Base-by-base conservation (phyloP, 345 rosid species). In the Geranium rotundifolium region DNA sequence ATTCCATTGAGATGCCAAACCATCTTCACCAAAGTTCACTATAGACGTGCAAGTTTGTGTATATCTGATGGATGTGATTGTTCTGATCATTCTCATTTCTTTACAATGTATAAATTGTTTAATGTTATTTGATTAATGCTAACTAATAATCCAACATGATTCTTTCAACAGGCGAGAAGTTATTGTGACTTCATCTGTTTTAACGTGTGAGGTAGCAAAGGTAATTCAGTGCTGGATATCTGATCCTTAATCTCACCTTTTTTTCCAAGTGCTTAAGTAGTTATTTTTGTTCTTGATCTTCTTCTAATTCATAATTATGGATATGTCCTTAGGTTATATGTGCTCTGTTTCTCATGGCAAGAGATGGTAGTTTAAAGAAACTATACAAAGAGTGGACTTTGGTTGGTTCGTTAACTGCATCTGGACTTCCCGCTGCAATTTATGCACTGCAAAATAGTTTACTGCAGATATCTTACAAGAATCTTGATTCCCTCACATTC, bases 391-490 rank as follows among this genome's bases (percentile, higher is more conserved):
- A 95, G 69, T 95, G 99, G 99, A 86, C 90, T 54, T 78, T 90
- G 82, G 71, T 84, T 58, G 88, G 87, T 29, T 95, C 99, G 23
- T 73, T 95, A 72, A 88, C 95, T 60, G 93, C 99, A 63, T 95
- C 99, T 5, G 99, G 96, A 69, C 95, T 88, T 70, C 99, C 97
- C 61, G 97, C 97, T 9, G 96, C 92, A 46, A 84, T 95, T 49
- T 95, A 95, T 59, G 99, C 99, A 4, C 70, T 95, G 72, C 97
- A 95, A 72, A 95, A 95, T 76, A 95, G 99, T 76, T 84, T 95
- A 89, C 80, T 95, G 77, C 99, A 90, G 86, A 88, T 95, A 71
- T 90, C 99, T 41, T 95, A 95, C 85, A 79, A 78, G 78, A 88
- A 77, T 81, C 97, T 95, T 31, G 99, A 90, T 78, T 95, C 97